Base-by-base conservation (phyloP, 805 yeast species). In the Schwanniomyces occidentalis region DNA sequence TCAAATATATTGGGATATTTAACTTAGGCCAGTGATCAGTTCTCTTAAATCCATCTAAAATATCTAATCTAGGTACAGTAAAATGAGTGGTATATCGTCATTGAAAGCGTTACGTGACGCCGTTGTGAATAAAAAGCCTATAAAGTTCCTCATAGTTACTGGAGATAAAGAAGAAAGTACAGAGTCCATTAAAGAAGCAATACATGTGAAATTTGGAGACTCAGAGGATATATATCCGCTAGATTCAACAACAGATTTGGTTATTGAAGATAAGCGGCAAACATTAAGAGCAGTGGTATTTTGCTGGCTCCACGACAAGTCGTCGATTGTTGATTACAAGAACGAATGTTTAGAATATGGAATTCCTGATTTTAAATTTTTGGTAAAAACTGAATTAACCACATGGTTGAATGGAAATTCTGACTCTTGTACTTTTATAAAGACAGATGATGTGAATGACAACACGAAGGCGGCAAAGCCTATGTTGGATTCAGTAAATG, bases 321-420 rank as follows among this genome's bases (percentile, higher is more conserved):
- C 85, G 17, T 75, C 82, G 24, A 82, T 89, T 28, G 82, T 96
- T 8, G 95, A 87, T 35, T 90, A 91, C 56, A 75, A 88, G 40
- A 73, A 80, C 8, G 80, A 76, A 24, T 86, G 96, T 44, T 82
- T 78, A 49, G 73, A 71, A 32, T 64, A 73, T 24, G 72, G 76
- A 3, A 71, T 91, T 21, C 70, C 78, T 2, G 86, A 86, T 43
- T 75, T 91, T 54, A 80, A 86, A 38, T 90, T 91, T 53, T 61
- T 86, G 54, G 95, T 88, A 49, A 80, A 95, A 61, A 81, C 88
- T 6, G 96, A 91, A 54, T 71, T 91, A 41, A 71, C 83, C 35
- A 75, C 86, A 19, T 90, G 93, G 89, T 71, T 91, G 33, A 75
- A 73, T 40, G 96, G 96, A 3, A 70, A 77, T 14, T 67, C 80